phyloP scores from a whole-genome alignment of 2,329 filamentous ascomycete species.

The Fusarium continuum region DNA sequence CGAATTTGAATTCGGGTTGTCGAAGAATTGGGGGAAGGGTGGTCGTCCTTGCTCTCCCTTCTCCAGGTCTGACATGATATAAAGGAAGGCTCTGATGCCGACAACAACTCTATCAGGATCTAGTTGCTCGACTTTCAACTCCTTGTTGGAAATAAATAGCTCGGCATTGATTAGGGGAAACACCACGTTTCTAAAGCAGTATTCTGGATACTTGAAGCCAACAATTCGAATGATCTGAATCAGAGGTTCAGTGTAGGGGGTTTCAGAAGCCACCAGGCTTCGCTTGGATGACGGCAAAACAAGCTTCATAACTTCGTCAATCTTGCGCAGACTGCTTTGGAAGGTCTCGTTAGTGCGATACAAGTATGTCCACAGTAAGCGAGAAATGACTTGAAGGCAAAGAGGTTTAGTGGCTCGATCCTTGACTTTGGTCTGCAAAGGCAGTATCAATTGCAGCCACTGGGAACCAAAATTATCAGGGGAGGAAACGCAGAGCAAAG shows the following conservation, averaged over 20 bases:
- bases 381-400: conserved; percentile 88
- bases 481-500: conserved; percentile 87
- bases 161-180: conserved; percentile 95
- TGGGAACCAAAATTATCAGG: conserved; percentile 84
- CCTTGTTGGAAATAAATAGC: conserved; percentile 77
- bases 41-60: conserved; percentile 80
- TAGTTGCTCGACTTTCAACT: conserved; percentile 88
- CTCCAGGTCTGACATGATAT: conserved; percentile 92
- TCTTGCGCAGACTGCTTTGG: conserved; percentile 74
- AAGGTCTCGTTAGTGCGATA: conserved; percentile 81
- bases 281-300: conserved; percentile 83
- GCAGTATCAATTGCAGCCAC: conserved; percentile 84
- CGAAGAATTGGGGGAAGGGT: conserved; percentile 80
- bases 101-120: conserved; percentile 98
- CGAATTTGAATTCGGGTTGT: conserved; percentile 46
- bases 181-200: conserved; percentile 92
- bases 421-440: conserved; percentile 82
- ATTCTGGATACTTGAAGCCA: conserved; percentile 91
- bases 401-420: conserved; percentile 81
- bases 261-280: conserved; percentile 83
- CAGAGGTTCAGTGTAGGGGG: conserved; percentile 84
- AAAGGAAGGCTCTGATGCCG: conserved; percentile 91
- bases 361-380: conserved; percentile 93
- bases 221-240: conserved; percentile 95
- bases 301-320: conserved; percentile 89